A percentile compares a stretch with the other conserved stretches of the same genome.
Conservation (phyloP, 2,329 filamentous ascomycete genomes). For the Fulvia fulva region DNA sequence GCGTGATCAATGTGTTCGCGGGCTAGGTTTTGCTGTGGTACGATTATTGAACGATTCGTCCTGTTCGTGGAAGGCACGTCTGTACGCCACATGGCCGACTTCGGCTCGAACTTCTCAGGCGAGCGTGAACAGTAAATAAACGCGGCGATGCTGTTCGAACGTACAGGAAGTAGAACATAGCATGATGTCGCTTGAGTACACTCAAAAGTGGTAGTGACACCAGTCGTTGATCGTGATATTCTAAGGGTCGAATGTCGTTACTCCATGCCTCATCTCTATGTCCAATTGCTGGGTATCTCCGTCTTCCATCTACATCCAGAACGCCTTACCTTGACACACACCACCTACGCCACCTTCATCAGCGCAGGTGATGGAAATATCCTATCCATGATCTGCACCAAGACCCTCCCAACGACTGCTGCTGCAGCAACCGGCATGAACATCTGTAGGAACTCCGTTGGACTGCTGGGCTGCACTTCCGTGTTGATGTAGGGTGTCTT, state of each 20-base stretch:
- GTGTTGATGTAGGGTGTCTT: slow-evolving; percentile 47
- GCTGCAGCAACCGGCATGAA: slow-evolving; percentile 39
- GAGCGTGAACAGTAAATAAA: no score
- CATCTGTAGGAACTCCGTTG: slow-evolving; percentile 43
- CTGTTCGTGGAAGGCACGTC: no score
- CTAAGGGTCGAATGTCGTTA: background rate
- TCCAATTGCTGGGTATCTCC: slow-evolving; percentile 2
- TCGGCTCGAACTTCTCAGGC: no score
- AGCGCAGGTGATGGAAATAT: slow-evolving; percentile 6
- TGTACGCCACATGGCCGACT: no score
- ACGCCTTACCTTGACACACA: background rate
- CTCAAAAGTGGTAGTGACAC: no score
- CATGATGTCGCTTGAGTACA: no score
- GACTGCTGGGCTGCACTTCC: slow-evolving; percentile 39
- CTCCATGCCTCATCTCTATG: background rate
- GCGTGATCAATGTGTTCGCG: no score
- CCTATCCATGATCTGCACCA: slow-evolving; percentile 31
- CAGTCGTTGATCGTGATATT: background rate
- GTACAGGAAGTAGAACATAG: no score
- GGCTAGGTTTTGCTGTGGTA: no score
- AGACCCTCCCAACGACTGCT: slow-evolving; percentile 33
- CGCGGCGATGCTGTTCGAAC: no score
- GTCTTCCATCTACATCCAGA: background rate
- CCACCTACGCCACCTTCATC: background rate
- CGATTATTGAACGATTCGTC: no score